Conservation (phyloP, 2,329 filamentous ascomycete genomes). For the Stachybotrys echinatus region DNA sequence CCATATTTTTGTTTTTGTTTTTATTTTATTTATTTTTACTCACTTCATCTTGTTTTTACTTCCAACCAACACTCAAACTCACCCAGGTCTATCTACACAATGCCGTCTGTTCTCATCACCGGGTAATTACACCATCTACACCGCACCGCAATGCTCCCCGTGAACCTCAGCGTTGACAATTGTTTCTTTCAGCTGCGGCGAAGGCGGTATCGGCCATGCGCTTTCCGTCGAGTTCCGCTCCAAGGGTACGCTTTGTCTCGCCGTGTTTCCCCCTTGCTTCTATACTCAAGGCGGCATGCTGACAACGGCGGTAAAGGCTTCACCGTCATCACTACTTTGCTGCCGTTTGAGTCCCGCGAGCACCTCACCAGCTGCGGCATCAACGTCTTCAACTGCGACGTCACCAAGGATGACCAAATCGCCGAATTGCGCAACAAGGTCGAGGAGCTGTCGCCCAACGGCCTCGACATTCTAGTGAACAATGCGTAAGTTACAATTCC, state of each 20-base stretch:
- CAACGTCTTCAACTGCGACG: slow-evolving; percentile 3
- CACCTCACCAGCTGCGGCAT: neutral
- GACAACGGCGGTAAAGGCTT: neutral
- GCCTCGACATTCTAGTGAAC: neutral
- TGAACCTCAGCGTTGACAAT: neutral
- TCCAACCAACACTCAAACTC: too few relatives aligned
- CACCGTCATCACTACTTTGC: neutral
- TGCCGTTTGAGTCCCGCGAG: neutral
- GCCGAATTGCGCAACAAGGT: neutral
- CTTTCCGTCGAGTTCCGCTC: neutral
- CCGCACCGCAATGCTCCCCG: too few relatives aligned
- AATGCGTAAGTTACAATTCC: neutral
- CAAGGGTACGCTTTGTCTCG: neutral
- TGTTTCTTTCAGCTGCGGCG: neutral
- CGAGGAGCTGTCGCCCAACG: neutral
- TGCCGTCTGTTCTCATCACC: too few relatives aligned
- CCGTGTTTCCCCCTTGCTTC: too few relatives aligned
- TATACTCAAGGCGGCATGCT: too few relatives aligned
- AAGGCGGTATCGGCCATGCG: neutral
- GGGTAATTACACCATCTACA: too few relatives aligned
- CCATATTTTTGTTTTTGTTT: too few relatives aligned
- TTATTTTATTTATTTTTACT: too few relatives aligned
- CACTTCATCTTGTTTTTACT: too few relatives aligned
- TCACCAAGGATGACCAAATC: slow-evolving; percentile 8
- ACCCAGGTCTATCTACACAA: too few relatives aligned